Conservation (phyloP, 2,329 filamentous ascomycete species). For the Aspergillus persii region DNA sequence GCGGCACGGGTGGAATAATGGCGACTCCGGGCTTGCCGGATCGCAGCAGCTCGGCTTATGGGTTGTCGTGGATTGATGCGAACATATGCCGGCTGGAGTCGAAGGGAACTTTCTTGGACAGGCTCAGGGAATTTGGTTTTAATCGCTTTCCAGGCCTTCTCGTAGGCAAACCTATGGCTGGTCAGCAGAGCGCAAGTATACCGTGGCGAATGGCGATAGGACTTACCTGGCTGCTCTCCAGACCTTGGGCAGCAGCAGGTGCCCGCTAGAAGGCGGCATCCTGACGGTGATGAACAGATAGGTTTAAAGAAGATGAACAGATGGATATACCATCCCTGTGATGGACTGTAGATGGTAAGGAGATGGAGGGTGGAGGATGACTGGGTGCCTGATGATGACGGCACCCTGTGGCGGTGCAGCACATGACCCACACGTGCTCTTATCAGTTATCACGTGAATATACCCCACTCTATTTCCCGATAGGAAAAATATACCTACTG, state of each 20-base stretch:
- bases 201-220: background rate
- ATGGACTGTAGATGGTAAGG: constrained; percentile 12
- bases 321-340: constrained; percentile 18
- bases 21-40: constrained; percentile 63
- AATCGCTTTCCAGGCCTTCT: constrained; percentile 46
- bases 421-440: constrained; percentile 14
- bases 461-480: background rate
- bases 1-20: constrained; percentile 59
- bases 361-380: constrained; percentile 10
- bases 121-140: constrained; percentile 43
- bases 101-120: constrained; percentile 39
- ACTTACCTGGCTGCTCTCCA: constrained; percentile 49
- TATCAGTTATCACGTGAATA: background rate
- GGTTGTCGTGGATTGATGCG: constrained; percentile 58
- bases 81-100: constrained; percentile 60
- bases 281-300: constrained; percentile 17
- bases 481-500: too few relatives aligned
- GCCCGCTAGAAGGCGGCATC: constrained; percentile 50
- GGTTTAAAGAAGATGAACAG: constrained; percentile 9
- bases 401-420: constrained; percentile 23
- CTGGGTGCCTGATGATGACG: constrained; percentile 29
- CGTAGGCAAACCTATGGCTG: constrained; percentile 44
- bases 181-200: constrained; percentile 23
- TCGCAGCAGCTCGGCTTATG: constrained; percentile 59
- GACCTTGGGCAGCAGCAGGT: constrained; percentile 50